Base-by-base conservation (phyloP, 495 filamentous ascomycete species). In the Penicillium atrosanguineum region DNA sequence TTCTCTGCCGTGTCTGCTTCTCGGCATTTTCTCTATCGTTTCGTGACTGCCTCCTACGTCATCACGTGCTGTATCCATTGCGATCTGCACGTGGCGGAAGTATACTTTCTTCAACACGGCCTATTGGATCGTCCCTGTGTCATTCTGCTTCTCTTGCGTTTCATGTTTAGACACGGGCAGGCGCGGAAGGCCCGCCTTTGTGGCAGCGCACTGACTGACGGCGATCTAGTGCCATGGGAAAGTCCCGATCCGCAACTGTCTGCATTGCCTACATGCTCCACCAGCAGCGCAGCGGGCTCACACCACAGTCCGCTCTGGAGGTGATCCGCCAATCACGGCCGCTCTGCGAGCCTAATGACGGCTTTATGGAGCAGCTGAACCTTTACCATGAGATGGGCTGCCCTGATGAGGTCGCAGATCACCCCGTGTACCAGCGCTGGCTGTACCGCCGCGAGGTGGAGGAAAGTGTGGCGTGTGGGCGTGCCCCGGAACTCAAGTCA, bases 401-500 rank as follows among this genome's bases (percentile, higher is more conserved):
- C 53, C 90, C 91, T 8, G 73, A 79, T 34, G 80, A 84, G 49
- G 72, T 90, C 51, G 87, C 87, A 46, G 73, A 74, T 8, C 76
- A 90, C 26, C 87, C 90, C 0, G 60, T 76, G 0, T 98, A 97
- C 69, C 89, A 91, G 64, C 83, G 88, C 25, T 98, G 95, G 95
- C 70, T 94, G 15, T 98, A 90, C 62, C 77, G 83, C 52, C 79
- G 83, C 15, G 87, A 92, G 55, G 81, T 96, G 1, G 83, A 92
- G 57, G 79, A 85, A 36, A 88, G 86, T 47, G 77, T 86, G 12
- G 83, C 83, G 1, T 81, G 83, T 34, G 84, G 85, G 12, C 86
- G 85, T 40, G 89, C 88, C 12, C 87, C 89, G 1, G 84, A 87
- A 55, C 77, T 85, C 62, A 79, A 84, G 53, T 79, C 82, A 45